A percentile compares a stretch with the other conserved stretches of the same genome.
phyloP scores from a whole-genome alignment of 169 alveolate genomes.

The Babesia sp. region DNA sequence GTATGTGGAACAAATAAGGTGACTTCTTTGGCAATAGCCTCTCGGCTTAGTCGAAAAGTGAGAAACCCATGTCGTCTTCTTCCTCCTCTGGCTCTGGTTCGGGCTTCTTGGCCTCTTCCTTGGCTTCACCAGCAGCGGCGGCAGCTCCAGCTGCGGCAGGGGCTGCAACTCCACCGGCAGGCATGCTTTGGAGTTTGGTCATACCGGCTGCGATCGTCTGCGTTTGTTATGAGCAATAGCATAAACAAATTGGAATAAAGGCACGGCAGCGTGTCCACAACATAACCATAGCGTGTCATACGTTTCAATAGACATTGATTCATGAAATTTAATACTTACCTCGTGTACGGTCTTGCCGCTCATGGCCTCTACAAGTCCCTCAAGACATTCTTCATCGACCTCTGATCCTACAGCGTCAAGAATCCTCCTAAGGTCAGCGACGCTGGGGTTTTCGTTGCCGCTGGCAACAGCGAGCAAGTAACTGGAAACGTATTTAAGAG shows the following conservation, averaged over 20 bases:
- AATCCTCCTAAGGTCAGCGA: conserved; percentile 70
- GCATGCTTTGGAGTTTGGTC: conserved; percentile 71
- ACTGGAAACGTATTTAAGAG: conserved; percentile 78
- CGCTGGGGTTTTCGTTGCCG: conserved; percentile 77
- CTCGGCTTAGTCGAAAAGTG: conserved; percentile 71
- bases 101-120: conserved; percentile 69
- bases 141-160: conserved; percentile 71
- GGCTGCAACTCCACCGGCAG: conserved; percentile 71
- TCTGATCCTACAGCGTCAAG: conserved; percentile 76
- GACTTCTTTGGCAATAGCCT: background rate
- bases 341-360: conserved; percentile 74
- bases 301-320: background rate
- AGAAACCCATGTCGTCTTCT: conserved; percentile 82
- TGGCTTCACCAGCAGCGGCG: conserved; percentile 63
- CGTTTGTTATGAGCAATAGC: background rate
- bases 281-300: background rate
- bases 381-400: conserved; percentile 73
- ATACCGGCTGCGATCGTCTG: conserved; percentile 73
- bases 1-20: background rate
- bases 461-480: conserved; percentile 75
- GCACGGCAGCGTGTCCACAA: too few species aligned
- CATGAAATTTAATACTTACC: conserved; percentile 28
- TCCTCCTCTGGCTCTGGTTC: conserved; percentile 78
- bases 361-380: conserved; percentile 63
- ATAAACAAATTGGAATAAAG: background rate